phyloP scores from a whole-genome alignment of 1,284 basidiomycete species.

The Ganoderma leucocontextum region DNA sequence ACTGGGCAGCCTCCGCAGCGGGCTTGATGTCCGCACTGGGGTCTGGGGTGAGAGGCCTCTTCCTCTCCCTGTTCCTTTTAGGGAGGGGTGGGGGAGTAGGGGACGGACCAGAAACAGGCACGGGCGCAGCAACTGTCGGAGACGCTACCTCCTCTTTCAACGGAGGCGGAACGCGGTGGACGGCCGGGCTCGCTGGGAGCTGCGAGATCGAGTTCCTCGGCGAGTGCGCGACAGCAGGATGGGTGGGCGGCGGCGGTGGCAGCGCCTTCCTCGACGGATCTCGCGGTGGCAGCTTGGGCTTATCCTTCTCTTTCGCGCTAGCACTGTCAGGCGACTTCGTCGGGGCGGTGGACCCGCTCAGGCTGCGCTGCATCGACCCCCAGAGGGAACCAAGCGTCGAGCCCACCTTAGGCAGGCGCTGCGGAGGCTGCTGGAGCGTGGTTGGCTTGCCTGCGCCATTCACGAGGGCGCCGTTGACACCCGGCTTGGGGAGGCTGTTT shows the following conservation, averaged over 20 bases:
- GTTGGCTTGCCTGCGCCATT: constrained; percentile 28
- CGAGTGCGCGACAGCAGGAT: constrained; percentile 42
- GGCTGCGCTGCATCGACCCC: constrained; percentile 44
- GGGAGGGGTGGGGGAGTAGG: constrained; percentile 36
- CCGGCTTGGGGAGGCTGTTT: constrained; percentile 34
- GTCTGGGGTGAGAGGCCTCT: constrained; percentile 12
- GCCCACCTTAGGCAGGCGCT: constrained; percentile 43
- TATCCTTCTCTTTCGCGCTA: constrained; percentile 21
- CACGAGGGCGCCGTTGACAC: constrained; percentile 24
- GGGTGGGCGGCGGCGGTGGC: constrained; percentile 50
- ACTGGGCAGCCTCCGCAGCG: neutral
- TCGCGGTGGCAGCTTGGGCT: constrained; percentile 34
- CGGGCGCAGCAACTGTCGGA: constrained; percentile 2
- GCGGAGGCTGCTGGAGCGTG: constrained; percentile 33
- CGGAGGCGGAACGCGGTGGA: constrained; percentile 33
- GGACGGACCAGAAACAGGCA: constrained; percentile 25
- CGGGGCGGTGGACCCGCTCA: constrained; percentile 36
- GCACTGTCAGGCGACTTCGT: constrained; percentile 18
- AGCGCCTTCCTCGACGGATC: constrained; percentile 35
- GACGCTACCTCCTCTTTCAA: constrained; percentile 24
- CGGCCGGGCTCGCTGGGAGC: neutral
- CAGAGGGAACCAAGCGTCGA: constrained; percentile 41
- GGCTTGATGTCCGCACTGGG: constrained; percentile 1
- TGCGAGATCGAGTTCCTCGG: constrained; percentile 18
- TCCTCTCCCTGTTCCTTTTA: constrained; percentile 33